Base-by-base conservation (phyloP, 2,329 filamentous ascomycete genomes). In the Myrmaecium sp. region DNA sequence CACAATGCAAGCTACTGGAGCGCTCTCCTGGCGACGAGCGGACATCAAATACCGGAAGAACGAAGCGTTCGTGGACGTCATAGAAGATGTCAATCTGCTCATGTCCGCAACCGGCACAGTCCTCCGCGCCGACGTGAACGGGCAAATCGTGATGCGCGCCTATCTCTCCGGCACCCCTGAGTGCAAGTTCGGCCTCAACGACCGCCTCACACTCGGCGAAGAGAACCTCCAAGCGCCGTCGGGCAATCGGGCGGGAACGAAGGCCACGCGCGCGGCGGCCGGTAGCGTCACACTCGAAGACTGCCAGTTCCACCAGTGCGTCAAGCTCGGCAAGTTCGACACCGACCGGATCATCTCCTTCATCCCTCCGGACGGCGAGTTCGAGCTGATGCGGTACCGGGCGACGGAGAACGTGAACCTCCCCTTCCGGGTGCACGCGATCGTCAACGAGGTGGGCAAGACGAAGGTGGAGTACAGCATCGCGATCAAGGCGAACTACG, bases 21-120 rank as follows among this genome's bases (percentile, higher is more conserved):
- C 89, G 4, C 66, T 94, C 21, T 95, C 89, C 24, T 98, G 91
- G 89, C 73, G 91, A 41, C 80, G 92, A 47, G 80, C 86, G 33
- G 86, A 95, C 52, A 89, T 98, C 55, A 93, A 93, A 50, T 98
- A 98, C 59, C 79, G 89, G 52, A 98, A 98, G 60, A 98, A 98
- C 58, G 89, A 98, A 55, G 89, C 89, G 17, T 98, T 98, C 46
- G 89, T 98, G 40, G 89, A 98, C 54, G 89, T 98, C 11, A 98
- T 98, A 45, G 89, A 98, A 55, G 89, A 98, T 47, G 86, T 98
- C 44, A 98, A 98, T 54, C 68, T 98, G 32, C 74, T 98, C 46
- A 94, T 98, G 79, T 95, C 86, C n/a, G 89, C 89, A 5, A 89
- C 83, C 0, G 89, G 89, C 16, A 86, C 84, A 13, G 83, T 98